Percentiles rank a stretch among this genome's conserved stretches.
phyloP scores from a whole-genome alignment of 306 rosid species.

The Hippophae gyantsensis region DNA sequence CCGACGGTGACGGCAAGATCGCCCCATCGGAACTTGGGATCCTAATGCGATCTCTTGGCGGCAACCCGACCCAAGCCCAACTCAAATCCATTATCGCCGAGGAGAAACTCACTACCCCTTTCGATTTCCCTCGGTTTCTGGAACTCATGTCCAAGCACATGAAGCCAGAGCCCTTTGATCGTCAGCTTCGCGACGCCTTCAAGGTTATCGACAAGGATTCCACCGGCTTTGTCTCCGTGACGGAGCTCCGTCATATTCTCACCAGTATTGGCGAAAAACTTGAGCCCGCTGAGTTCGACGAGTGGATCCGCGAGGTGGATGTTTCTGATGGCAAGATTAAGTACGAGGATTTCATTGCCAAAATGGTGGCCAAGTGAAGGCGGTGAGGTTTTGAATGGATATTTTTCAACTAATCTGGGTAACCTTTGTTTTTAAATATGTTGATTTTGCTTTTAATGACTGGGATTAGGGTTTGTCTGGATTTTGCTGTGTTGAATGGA shows the following conservation, averaged over 20 bases:
- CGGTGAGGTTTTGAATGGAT: conserved; percentile 17
- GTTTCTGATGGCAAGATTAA: conserved; percentile 90
- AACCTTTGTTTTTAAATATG: not conserved
- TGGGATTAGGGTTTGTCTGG: conserved; percentile 24
- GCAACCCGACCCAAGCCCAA: conserved; percentile 95
- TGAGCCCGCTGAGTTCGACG: not conserved
- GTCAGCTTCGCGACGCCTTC: not conserved
- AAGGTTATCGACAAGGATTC: not conserved
- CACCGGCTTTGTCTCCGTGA: not conserved
- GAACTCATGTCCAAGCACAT: conserved; percentile 88
- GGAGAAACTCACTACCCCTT: conserved; percentile 70
- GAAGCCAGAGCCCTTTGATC: conserved; percentile 47
- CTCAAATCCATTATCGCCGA: conserved; percentile 75
- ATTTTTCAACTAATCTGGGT: conserved; percentile 2
- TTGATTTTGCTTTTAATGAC: not conserved
- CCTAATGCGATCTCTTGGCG: conserved; percentile 94
- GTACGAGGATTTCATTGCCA: conserved; percentile 88
- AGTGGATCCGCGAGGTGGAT: conserved; percentile 48
- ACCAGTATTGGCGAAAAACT: not conserved
- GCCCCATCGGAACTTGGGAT: conserved; percentile 97
- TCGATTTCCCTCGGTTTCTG: conserved; percentile 74
- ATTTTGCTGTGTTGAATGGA: conserved; percentile 23
- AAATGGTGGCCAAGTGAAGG: conserved; percentile 91
- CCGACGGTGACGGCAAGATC: conserved; percentile 80
- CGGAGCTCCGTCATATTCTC: not conserved